Base-by-base conservation (phyloP, 2,329 filamentous ascomycete genomes). In the Davidsoniella neocaledoniae region DNA sequence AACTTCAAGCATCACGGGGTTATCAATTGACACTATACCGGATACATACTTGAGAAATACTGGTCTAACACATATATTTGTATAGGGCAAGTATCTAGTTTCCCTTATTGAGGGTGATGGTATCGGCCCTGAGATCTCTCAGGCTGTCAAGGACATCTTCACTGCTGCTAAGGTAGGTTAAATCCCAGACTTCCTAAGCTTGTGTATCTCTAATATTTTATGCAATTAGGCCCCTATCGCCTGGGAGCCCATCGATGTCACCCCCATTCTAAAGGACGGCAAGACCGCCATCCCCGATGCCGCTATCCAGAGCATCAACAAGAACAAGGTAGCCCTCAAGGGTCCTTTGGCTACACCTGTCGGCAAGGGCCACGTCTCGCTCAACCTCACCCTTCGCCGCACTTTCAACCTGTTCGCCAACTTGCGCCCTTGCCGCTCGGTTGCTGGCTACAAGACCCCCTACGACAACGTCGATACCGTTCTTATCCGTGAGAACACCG, bases 341-440 rank as follows among this genome's bases (percentile, higher is more conserved):
- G 91, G 93, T 57, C 93, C 93, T 60, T 81, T 98, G 58, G 93
- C 93, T 60, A 98, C 91, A 3, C 91, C 91, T 56, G 79, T 98
- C 62, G 91, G 93, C 68, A 98, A 96, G 76, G 91, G 91, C 63
- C 91, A 98, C 72, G 90, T 98, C 66, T 96, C 91, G 53, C 85
- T 98, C 59, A 98, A 98, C 77, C 75, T 98, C 57, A 98, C 91
- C 54, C 87, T 98, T 62, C 90, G 91, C 65, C 84, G 91, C 64
- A 98, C 93, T 56, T 98, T 98, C 75, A 98, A 98, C 76, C 87
- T 98, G 62, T 98, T 98, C 69, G 93, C 91, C 72, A 98, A 98
- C 74, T 77, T 98, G 61, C 88, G 93, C 63, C 91, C 93, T 55
- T 98, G 93, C 80, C 85, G 87, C 64, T 95, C 87, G 56, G 87